Percentiles rank a stretch among this genome's conserved stretches.
Conservation (phyloP, 202 grass and related monocot species). For the Miscanthus sacchariflorus region DNA sequence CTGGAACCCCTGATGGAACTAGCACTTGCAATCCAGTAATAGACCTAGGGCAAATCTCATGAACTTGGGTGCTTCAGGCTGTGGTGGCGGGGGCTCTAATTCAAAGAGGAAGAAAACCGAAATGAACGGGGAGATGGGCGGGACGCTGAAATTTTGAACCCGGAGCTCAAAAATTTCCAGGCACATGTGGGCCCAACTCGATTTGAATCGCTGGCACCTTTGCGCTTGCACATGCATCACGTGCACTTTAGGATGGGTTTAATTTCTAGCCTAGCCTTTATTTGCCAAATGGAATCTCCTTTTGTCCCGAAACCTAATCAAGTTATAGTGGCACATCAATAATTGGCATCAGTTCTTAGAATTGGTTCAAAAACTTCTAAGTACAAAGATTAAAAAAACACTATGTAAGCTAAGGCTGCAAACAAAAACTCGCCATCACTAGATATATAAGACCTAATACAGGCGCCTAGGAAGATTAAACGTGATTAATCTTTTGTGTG, state of each 20-base stretch:
- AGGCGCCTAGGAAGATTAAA: not conserved
- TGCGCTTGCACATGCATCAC: not conserved
- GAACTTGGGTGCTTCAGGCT: not conserved
- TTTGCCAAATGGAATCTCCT: not conserved
- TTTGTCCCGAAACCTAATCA: not conserved
- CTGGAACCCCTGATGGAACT: not conserved
- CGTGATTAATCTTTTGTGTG: not conserved
- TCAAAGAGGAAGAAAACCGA: not conserved
- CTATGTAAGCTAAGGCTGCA: too few relatives aligned
- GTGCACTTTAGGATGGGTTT: not conserved
- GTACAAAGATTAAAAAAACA: not conserved
- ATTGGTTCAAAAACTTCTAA: not conserved
- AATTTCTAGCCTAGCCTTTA: not conserved
- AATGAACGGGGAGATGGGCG: not conserved
- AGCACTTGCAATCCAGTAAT: too few relatives aligned
- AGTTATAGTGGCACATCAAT: not conserved
- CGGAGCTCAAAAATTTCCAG: not conserved
- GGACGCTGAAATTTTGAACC: slow-evolving; percentile 20
- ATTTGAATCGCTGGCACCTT: slow-evolving; percentile 18
- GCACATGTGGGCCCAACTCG: not conserved
- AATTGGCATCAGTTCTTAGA: not conserved
- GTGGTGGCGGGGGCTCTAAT: not conserved
- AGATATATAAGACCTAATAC: not conserved
- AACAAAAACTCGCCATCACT: too few relatives aligned
- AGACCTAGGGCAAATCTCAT: not conserved